Conservation (phyloP, 31 red algal species). For the Asparagopsis taxiformis region DNA sequence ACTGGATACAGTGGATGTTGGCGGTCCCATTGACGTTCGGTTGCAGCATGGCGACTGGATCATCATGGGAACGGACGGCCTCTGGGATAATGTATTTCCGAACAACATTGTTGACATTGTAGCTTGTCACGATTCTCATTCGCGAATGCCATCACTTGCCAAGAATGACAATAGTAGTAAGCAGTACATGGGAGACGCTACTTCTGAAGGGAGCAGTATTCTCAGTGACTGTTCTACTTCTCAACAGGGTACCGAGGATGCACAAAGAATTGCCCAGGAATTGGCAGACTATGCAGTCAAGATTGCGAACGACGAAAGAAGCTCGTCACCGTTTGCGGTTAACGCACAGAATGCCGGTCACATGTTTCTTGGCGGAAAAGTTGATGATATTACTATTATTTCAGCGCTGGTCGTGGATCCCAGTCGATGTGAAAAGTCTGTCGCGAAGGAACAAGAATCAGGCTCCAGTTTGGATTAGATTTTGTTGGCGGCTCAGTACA, state of each 20-base stretch:
- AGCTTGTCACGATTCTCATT: conserved; percentile 2
- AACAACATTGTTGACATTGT: conserved; percentile 59
- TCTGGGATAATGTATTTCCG: conserved; percentile 85
- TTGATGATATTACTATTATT: conserved; percentile 75
- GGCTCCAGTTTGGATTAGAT: too few relatives aligned
- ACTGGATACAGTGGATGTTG: conserved; percentile 53
- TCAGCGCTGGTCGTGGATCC: conserved; percentile 37
- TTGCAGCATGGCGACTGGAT: conserved; percentile 69
- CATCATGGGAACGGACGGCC: conserved; percentile 79
- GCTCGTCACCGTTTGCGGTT: conserved; percentile 50
- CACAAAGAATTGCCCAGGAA: conserved; percentile 28
- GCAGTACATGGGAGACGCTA: neutral
- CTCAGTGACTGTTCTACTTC: conserved; percentile 13
- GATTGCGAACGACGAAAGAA: conserved; percentile 47
- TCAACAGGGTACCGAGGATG: conserved; percentile 9
- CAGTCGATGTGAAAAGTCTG: neutral
- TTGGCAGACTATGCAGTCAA: conserved; percentile 38
- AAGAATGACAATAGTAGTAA: neutral
- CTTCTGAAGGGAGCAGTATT: conserved; percentile 10
- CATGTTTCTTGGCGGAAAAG: conserved; percentile 62
- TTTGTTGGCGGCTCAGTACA: too few relatives aligned
- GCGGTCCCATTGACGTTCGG: conserved; percentile 39
- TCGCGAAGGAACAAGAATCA: neutral
- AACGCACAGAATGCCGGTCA: conserved; percentile 66
- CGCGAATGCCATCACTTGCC: neutral